Base-by-base conservation (phyloP, 345 rosid genomes). In the Abelmoschus esculentus region DNA sequence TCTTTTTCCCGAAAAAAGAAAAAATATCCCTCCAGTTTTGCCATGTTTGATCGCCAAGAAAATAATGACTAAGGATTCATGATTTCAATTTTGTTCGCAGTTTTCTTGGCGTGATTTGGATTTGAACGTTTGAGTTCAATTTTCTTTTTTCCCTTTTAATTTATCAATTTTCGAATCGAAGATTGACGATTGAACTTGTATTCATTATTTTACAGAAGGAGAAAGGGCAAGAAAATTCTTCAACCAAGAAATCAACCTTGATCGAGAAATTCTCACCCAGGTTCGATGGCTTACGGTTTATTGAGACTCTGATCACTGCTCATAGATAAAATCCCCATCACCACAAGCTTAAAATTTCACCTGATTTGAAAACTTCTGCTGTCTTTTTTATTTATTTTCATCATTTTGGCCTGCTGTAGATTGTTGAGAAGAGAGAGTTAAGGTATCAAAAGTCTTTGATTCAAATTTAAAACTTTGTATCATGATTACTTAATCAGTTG, bases 221-320 rank as follows among this genome's bases (percentile, higher is more conserved):
- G 73, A 80, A 63, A 65, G 76, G 78, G 59, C 68, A 76, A 29
- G 84, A 77, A 66, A 76, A 73, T 19, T 66, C 79, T 15, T 7
- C 54, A 14, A 62, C 15, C 52, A 61, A 74, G 73, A 72, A 77
- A 73, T 77, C 80, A 4, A 54, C 75, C 32, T 74, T 86, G 8
- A 73, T 81, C 0, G 86, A 87, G 0, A 90, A 89, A 80, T 93
- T 90, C 62, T 85, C 90, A 36, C 91, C 96, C 6, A 87, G 86
- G 73, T 90, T 89, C 67, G 93, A 93, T 54, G 98, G 97, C 4
- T 79, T 93, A 73, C 77, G 90, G 74, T 93, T 90, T 78, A 90
- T 93, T 6, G 97, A 93, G 77, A 90, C 97, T 15, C 84, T 93
- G 80, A 77, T 93, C 66, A 93, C 98, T 38, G 93, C 90, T 80